Percentiles rank a stretch among this genome's conserved stretches.
Conservation (phyloP, 768 basidiomycete genomes). For the Royoungia palumana region DNA sequence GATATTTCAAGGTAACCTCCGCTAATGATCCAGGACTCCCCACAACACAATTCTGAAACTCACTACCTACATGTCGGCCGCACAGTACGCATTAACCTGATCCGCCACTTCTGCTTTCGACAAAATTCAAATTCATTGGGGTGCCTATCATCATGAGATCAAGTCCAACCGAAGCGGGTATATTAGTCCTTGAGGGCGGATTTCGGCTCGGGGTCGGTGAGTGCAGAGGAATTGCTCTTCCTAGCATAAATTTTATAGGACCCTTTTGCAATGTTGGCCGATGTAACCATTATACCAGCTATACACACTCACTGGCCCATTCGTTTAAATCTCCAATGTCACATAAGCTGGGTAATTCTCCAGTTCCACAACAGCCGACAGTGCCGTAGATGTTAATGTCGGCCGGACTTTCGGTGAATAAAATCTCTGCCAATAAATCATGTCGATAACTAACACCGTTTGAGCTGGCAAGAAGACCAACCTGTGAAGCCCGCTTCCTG, state of each 20-base stretch:
- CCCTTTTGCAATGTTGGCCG: constrained; percentile 24
- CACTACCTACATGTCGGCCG: no score
- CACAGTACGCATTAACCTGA: no score
- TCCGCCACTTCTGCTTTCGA: constrained; percentile 39
- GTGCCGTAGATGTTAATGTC: constrained; percentile 40
- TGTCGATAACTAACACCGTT: background rate
- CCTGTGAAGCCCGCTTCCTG: constrained; percentile 41
- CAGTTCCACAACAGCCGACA: constrained; percentile 7
- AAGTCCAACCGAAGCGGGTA: constrained; percentile 41
- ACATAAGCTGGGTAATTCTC: background rate
- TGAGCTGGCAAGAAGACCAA: constrained; percentile 10
- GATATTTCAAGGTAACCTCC: no score
- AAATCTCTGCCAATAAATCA: constrained; percentile 30
- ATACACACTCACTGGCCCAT: constrained; percentile 39
- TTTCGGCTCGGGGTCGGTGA: background rate
- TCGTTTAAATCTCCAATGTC: constrained; percentile 39
- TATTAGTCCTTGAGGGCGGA: constrained; percentile 41
- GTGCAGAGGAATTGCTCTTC: constrained; percentile 27
- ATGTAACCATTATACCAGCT: background rate
- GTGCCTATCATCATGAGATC: no score
- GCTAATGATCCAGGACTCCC: no score
- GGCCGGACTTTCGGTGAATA: constrained; percentile 38
- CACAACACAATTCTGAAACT: no score
- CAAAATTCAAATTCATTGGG: no score
- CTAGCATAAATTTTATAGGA: constrained; percentile 47